phyloP scores from a whole-genome alignment of 2,329 filamentous ascomycete species.

The Pseudocercospora musae region DNA sequence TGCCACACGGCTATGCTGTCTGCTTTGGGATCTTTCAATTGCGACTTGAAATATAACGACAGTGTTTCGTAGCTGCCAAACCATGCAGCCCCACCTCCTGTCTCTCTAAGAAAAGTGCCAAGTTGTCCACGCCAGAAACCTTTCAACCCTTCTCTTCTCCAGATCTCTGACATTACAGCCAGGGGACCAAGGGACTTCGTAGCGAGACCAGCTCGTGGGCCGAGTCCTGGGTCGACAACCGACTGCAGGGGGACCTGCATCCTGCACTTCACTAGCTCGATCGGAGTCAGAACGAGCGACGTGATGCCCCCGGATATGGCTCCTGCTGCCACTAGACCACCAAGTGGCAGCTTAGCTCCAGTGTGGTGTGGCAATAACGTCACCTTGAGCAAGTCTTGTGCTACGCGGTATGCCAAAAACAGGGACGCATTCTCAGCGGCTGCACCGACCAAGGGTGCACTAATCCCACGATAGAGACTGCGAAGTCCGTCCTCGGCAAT shows the following conservation, averaged over 20 bases:
- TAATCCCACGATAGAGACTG: conserved; percentile 88
- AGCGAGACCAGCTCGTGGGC: conserved; percentile 11
- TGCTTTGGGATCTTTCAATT: conserved; percentile 33
- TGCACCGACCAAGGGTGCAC: conserved; percentile 82
- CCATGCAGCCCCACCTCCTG: conserved; percentile 90
- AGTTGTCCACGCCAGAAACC: conserved; percentile 96
- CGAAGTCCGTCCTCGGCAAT: conserved; percentile 73
- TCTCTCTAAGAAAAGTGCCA: conserved; percentile 90
- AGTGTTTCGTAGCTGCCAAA: conserved; percentile 84
- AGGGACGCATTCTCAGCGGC: conserved; percentile 88
- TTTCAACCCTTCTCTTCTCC: conserved; percentile 72
- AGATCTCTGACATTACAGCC: conserved; percentile 73
- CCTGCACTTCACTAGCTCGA: conserved; percentile 97
- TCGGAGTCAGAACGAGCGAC: conserved; percentile 85
- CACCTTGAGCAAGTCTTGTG: conserved; percentile 59
- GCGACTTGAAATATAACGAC: conserved; percentile 62
- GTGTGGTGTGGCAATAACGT: conserved; percentile 45
- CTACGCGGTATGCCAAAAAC: conserved; percentile 82
- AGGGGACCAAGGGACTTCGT: conserved; percentile 49
- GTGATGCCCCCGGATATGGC: conserved; percentile 86
- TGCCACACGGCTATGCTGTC: conserved; percentile 73
- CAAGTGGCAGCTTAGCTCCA: conserved; percentile 63
- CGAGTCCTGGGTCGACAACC: conserved; percentile 26
- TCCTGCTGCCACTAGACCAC: conserved; percentile 73
- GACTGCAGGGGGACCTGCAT: conserved; percentile 71